A percentile compares a stretch with the other conserved stretches of the same genome.
Evolutionary conservation across 176 grass and related monocot species (phyloP).

Genomic region (Oryza nivara): DNA sequence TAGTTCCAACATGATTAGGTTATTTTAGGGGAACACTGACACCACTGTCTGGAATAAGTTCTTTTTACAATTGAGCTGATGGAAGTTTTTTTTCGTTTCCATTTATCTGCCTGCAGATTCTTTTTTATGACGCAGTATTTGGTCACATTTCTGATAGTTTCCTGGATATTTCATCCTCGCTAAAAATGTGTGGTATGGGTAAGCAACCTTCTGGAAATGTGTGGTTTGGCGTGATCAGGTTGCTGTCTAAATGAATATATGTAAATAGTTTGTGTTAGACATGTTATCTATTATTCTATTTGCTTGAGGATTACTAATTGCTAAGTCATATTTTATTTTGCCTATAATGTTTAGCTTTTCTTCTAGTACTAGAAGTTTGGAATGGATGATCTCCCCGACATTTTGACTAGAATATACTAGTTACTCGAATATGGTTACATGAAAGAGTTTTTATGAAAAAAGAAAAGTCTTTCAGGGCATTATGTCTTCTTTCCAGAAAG

Average conservation of each 20-base stretch:
- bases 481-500: too few relatives aligned
- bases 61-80: not conserved
- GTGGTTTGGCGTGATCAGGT: not conserved
- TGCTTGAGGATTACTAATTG: too few relatives aligned
- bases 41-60: slow-evolving; percentile 28
- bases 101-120: not conserved
- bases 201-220: not conserved
- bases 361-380: too few relatives aligned
- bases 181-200: not conserved
- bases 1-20: not conserved
- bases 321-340: too few relatives aligned
- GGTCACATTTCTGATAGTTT: not conserved
- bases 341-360: too few relatives aligned
- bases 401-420: too few relatives aligned
- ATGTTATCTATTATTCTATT: too few relatives aligned
- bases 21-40: not conserved
- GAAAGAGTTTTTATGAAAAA: too few relatives aligned
- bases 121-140: not conserved
- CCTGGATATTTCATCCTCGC: not conserved
- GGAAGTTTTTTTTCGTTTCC: not conserved
- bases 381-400: too few relatives aligned
- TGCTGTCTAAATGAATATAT: not conserved
- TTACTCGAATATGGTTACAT: too few relatives aligned
- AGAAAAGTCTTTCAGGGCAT: too few relatives aligned
- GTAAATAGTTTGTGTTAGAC: too few relatives aligned